Base-by-base conservation (phyloP, 2,329 filamentous ascomycete species). In the Botryosphaeria dothidea region DNA sequence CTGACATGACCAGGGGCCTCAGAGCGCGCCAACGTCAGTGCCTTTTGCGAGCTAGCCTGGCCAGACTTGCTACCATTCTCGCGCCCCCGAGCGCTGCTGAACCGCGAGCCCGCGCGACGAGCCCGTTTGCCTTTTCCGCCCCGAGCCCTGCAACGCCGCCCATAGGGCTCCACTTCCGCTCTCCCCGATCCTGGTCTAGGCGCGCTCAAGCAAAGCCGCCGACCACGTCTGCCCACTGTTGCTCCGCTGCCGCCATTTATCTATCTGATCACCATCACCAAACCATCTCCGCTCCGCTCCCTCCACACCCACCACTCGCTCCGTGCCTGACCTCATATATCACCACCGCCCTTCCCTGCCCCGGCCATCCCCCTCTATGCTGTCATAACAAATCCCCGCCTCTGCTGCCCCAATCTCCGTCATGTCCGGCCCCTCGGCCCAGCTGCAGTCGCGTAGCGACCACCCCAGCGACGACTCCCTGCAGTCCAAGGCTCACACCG, bases 201-300 rank as follows among this genome's bases (percentile, higher is more conserved):
- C 43, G 43, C 38, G 29, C 49, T 25, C 29, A 45, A n/a, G n/a
- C 29, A 13, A 29, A 23, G n/a, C n/a, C 46, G 19, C 29, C 43
- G 23, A 62, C 58, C 46, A 51, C 58, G 31, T 60, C 56, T 60
- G 56, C 56, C 56, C 41, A 45, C 56, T 21, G 27, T 6, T 41
- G 25, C 45, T 13, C 52, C 38, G 25, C 43, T n/a, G 27, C 8
- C 34, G 41, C 23, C 58, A 62, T 62, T 58, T 48, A 56, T 41
- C 49, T 64, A 64, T 64, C 62, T 64, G 62, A 64, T 64, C 51
- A 64, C 49, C 62, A 49, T 56, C 62, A 62, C 62, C 62, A 58
- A 56, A 56, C 62, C 51, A 64, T 64, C 62, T 64, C 62, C 62
- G 62, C 62, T 15, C 51, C 62, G 38, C 62, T 38, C 49, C 62